Evolutionary conservation across 2,329 filamentous ascomycete genomes (phyloP), one percentile per base, ranked within the genome.

Genomic region (Paecilomyces fulvus): DNA sequence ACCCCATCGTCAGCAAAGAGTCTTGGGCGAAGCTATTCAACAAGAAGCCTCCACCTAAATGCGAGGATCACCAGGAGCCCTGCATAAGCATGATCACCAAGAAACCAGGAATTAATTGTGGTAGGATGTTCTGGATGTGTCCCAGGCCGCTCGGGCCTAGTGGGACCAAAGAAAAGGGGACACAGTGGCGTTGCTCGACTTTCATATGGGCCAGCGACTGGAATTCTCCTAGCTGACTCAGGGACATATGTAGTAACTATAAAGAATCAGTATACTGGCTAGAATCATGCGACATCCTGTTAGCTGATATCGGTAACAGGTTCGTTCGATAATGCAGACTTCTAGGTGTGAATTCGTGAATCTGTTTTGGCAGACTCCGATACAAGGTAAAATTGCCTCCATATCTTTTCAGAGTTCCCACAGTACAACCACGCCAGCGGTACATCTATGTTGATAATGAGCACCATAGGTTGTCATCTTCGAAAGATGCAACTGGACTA

Each of bases 11-110:
- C 59, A 82, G 82, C 50, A 92, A 90, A 69, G 87, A 94, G 66
- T 87, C 87, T 21, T 97, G 94, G 94, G 86, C 84, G 3, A 91
- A 87, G 68, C 79, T 97, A 12, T 86, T 97, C 59, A 83, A 86
- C 14, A 90, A 87, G 70, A 85, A 88, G 56, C 75, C 83, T 1
- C 79, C 83, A 1, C 94, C 94, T 1, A 82, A 81, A 56, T 99
- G 94, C 68, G 91, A 96, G 64, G 75, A 76, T 51, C 94, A 99
- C 67, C 79, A 84, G 54, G 92, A 97, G 64, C 88, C 89, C 2
- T 97, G 94, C 72, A 88, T 91, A 61, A 89, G 81, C 61, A 76
- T 92, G 53, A 81, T 86, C 17, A 96, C 92, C 0, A 96, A 92
- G 76, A 97, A 97, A 68, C 80, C 90, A 0, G 94, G 94, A 1